Conservation (phyloP, 805 yeast species). For the Starmera pachycereana region DNA sequence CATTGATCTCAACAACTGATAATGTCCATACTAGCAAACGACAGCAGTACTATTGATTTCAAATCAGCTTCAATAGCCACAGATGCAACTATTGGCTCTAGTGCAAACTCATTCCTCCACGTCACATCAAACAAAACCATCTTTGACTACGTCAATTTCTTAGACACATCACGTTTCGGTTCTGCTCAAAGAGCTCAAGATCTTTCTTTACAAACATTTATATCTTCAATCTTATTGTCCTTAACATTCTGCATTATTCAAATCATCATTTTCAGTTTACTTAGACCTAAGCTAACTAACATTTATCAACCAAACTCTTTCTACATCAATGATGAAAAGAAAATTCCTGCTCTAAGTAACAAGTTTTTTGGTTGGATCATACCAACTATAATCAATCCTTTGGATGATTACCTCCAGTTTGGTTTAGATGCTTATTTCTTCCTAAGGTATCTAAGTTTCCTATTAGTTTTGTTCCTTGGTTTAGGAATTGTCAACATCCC, state of each 20-base stretch:
- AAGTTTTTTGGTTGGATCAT: constrained; percentile 49
- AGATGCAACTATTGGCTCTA: too few species aligned
- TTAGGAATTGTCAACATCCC: constrained; percentile 48
- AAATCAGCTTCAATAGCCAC: too few species aligned
- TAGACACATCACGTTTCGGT: constrained; percentile 46
- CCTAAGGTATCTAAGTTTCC: constrained; percentile 45
- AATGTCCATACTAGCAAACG: too few species aligned
- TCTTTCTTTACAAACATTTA: constrained; percentile 42
- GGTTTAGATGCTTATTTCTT: constrained; percentile 76
- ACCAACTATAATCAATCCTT: constrained; percentile 29
- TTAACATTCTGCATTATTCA: constrained; percentile 44
- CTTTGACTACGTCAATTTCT: constrained; percentile 23
- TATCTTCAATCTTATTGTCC: constrained; percentile 47
- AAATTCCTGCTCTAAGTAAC: constrained; percentile 26
- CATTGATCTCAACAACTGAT: too few species aligned
- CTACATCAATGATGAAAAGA: constrained; percentile 28
- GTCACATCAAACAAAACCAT: constrained; percentile 2
- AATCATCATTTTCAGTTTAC: constrained; percentile 27
- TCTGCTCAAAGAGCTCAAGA: constrained; percentile 50
- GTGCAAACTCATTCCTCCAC: too few species aligned
- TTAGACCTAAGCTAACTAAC: constrained; percentile 24
- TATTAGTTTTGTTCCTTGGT: constrained; percentile 39
- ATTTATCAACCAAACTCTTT: constrained; percentile 49
- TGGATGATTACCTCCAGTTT: constrained; percentile 33
- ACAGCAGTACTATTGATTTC: too few species aligned